A percentile compares a stretch with the other conserved stretches of the same genome.
Evolutionary conservation across 2,329 filamentous ascomycete genomes (phyloP).

Genomic region (Exophiala oligosperma): DNA sequence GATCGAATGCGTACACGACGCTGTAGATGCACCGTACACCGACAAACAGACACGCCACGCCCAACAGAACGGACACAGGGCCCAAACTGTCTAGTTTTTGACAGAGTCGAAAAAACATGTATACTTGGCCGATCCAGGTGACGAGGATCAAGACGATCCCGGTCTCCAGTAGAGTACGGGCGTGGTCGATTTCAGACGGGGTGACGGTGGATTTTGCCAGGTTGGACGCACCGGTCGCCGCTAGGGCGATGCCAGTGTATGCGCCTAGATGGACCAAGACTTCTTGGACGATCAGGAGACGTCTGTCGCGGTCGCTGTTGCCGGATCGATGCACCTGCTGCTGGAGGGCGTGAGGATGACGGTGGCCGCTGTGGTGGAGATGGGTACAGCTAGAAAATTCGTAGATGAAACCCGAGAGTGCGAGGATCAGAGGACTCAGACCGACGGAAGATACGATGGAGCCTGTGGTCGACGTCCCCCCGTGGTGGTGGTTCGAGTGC

Average conservation of each 20-base stretch:
- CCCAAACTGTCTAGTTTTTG: background rate
- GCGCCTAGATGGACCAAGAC: conserved; percentile 5
- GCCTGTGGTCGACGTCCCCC: conserved; percentile 29
- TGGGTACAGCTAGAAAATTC: conserved; percentile 34
- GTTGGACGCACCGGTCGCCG: conserved; percentile 10
- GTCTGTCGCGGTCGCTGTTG: background rate
- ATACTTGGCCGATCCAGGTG: conserved; percentile 5
- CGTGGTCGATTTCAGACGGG: conserved; percentile 6
- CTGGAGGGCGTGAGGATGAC: too few relatives aligned
- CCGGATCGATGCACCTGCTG: too few relatives aligned
- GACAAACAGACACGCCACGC: conserved; percentile 5
- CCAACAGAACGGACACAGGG: background rate
- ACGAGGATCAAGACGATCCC: conserved; percentile 10
- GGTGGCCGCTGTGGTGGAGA: background rate
- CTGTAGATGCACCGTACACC: conserved; percentile 14
- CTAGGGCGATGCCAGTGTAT: conserved; percentile 10
- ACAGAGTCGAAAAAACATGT: conserved; percentile 4
- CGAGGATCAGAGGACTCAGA: conserved; percentile 39
- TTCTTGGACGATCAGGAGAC: background rate
- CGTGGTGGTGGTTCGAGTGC: conserved; percentile 5
- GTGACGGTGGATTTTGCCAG: background rate
- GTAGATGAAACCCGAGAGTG: conserved; percentile 36
- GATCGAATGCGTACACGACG: conserved; percentile 17
- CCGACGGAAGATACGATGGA: conserved; percentile 41
- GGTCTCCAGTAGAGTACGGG: conserved; percentile 5